These are phyloP conservation scores for Massarina eburnea DNA, from an alignment of 2,329 filamentous ascomycete genomes.

Conservation along the genomic window DNA sequence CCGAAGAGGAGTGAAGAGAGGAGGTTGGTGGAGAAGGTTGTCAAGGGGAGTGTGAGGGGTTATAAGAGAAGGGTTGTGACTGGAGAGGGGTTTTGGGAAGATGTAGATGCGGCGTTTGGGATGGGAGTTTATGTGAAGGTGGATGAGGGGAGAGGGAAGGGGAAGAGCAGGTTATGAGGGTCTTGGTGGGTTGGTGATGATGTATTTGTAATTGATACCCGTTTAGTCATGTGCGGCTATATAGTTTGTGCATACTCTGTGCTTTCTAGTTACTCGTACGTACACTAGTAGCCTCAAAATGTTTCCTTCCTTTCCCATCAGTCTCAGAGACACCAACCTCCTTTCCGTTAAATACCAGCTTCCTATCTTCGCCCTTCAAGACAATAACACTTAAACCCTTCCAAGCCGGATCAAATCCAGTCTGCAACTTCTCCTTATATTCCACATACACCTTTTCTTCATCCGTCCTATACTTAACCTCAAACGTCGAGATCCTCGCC, in stretches of 20 bases:
- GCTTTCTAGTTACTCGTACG: background rate
- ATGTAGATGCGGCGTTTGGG: constrained; percentile 27
- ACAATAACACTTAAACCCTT: constrained; percentile 53
- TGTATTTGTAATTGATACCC: background rate
- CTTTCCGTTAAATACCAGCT: constrained; percentile 28
- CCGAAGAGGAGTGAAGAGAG: constrained; percentile 28
- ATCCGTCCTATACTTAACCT: constrained; percentile 35
- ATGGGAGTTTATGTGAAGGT: constrained; percentile 28
- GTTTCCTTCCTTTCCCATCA: background rate
- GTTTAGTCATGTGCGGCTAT: too few relatives aligned
- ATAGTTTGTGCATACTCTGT: too few relatives aligned
- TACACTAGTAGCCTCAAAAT: background rate
- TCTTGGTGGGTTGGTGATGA: background rate
- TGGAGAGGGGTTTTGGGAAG: constrained; percentile 27
- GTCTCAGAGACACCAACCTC: background rate
- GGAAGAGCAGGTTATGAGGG: background rate
- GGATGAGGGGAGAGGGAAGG: constrained; percentile 3
- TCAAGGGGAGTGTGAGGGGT: constrained; percentile 12
- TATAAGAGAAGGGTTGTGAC: constrained; percentile 20
- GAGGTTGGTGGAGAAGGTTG: constrained; percentile 21
- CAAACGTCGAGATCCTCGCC: constrained; percentile 31
- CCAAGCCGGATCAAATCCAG: constrained; percentile 54
- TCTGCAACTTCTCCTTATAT: constrained; percentile 43
- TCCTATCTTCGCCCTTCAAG: constrained; percentile 52
- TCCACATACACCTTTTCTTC: constrained; percentile 48